A percentile compares a stretch with the other conserved stretches of the same genome.
These are phyloP conservation scores for Podospora pseudoanserina DNA, from an alignment of 495 filamentous ascomycete species.

Conservation along the genomic window DNA sequence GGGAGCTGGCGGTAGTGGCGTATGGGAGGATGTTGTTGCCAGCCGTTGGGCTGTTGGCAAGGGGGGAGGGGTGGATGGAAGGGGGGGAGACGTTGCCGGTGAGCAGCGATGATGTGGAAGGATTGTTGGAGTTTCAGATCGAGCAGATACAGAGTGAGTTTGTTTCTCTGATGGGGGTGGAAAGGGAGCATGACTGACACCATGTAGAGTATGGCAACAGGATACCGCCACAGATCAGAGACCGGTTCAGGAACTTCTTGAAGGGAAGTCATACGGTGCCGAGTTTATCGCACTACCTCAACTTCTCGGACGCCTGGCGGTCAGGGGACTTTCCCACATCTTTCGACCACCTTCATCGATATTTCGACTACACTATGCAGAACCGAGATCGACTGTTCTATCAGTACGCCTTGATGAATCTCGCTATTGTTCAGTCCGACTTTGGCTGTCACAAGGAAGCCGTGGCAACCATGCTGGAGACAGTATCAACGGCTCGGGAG, in stretches of 20 bases:
- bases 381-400: conserved; percentile 79
- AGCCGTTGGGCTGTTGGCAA: conserved; percentile 30
- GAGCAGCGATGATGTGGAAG: conserved; percentile 81
- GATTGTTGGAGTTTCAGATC: conserved; percentile 81
- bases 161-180: not conserved
- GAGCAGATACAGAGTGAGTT: conserved; percentile 75
- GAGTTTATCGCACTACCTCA: conserved; percentile 72
- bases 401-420: conserved; percentile 92
- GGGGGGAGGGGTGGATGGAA: conserved; percentile 15
- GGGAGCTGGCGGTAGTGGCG: conserved; percentile 49
- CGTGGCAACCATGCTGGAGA: conserved; percentile 88
- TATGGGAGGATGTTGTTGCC: conserved; percentile 58
- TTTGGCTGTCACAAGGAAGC: conserved; percentile 91
- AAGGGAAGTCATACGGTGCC: conserved; percentile 63
- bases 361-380: conserved; percentile 97
- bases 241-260: conserved; percentile 63
- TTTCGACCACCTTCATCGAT: conserved; percentile 88
- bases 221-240: conserved; percentile 63
- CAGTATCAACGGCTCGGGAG: conserved; percentile 84
- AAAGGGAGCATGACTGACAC: conserved; percentile 2
- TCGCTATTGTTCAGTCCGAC: conserved; percentile 90
- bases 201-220: conserved; percentile 52
- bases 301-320: conserved; percentile 87
- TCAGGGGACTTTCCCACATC: conserved; percentile 86
- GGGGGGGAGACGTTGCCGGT: conserved; percentile 35